Conservation (phyloP, 1,284 basidiomycete genomes). For the Cerrena zonata region DNA sequence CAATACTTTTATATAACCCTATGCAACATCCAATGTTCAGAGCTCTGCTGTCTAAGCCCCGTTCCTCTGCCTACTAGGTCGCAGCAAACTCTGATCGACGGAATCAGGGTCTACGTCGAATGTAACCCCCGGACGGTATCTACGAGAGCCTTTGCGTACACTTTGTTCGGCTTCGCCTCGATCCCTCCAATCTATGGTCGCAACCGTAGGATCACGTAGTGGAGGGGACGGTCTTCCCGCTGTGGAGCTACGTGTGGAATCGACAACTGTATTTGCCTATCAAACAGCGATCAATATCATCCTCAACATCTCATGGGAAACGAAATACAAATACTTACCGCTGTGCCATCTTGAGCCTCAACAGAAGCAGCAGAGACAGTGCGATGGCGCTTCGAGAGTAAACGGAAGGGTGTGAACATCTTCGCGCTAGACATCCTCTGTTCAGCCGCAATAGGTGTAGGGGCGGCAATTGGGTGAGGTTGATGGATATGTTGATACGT, state of each 20-base stretch:
- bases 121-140: conserved; percentile 41
- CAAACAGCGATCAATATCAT: conserved; percentile 6
- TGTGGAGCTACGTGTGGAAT: conserved; percentile 54
- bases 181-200: conserved; percentile 63
- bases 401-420: conserved; percentile 57
- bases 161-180: conserved; percentile 38
- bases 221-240: conserved; percentile 53
- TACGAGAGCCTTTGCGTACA: conserved; percentile 38
- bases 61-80: conserved; percentile 1
- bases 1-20: background rate
- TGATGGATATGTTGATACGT: background rate
- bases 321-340: conserved; percentile 44
- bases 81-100: background rate
- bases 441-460: conserved; percentile 19
- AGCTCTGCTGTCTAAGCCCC: too few species aligned
- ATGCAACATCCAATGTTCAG: background rate
- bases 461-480: conserved; percentile 13
- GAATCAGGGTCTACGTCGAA: conserved; percentile 8
- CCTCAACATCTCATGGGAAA: conserved; percentile 4
- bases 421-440: conserved; percentile 37
- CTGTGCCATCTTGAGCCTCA: conserved; percentile 70
- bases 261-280: conserved; percentile 62
- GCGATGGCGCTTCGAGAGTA: conserved; percentile 55
- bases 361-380: conserved; percentile 69
- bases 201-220: conserved; percentile 53